Evolutionary conservation across 306 rosid genomes (phyloP), one percentile per base, ranked within the genome.

Genomic region (Herpetospermum pedunculosum): DNA sequence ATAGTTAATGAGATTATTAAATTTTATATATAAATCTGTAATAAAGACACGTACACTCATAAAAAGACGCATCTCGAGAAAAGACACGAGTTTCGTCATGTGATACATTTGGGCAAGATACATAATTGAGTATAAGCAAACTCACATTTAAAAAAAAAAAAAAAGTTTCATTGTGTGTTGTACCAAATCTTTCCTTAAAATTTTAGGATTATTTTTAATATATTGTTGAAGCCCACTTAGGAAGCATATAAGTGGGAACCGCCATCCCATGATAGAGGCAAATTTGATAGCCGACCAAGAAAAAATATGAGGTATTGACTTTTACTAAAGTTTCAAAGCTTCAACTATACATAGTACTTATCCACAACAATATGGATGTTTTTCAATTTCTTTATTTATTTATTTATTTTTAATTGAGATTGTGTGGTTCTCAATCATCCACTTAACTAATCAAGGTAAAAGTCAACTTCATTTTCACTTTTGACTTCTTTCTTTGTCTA

Each of bases 211-310:
- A 2, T 1, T 46, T 19, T 21, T 4, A n/a, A 49, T 5, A 49
- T 23, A 5, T 14, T 21, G 8, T 21, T 53, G 28, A 53, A n/a
- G 30, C 11, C 29, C 29, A 53, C 59, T 53, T 21, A 23, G 2
- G 59, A 53, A 53, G 30, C 30, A 53, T 0, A 53, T 21, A 23
- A 52, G 3, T 49, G 59, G 59, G 29, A 53, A 53, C 59, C 59
- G 59, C 13, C 49, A 32, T 65, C 48, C 72, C 62, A 71, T 59
- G 41, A 71, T 47, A 71, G 77, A 71, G 58, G 78, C 60, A 62
- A 9, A 30, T 52, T 5, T 5, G 58, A 52, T 52, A 52, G 29
- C 59, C 59, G 59, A 53, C 59, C 59, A 53, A 2, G 19, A 21
- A 23, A 53, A 30, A 21, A 53, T 21, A 21, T 53, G 59, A 13